Percentiles rank a stretch among this genome's conserved stretches.
These are phyloP conservation scores for Penicillium verrucosum DNA, from an alignment of 2,329 filamentous ascomycete species.

Conservation along the genomic window DNA sequence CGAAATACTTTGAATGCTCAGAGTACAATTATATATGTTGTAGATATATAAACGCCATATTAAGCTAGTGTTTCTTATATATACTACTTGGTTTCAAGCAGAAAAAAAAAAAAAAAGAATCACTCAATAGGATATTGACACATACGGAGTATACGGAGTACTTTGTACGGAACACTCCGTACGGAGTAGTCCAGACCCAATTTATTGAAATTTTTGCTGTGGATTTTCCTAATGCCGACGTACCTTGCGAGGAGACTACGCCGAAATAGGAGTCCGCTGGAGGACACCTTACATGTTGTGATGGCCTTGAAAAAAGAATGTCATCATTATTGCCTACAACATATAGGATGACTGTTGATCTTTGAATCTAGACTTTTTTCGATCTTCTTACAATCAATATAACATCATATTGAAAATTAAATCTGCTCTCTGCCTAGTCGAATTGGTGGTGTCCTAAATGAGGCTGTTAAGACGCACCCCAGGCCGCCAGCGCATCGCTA, in stretches of 20 bases:
- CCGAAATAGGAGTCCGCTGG: neutral
- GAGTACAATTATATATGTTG: neutral
- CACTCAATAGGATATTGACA: neutral
- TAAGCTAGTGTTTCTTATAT: neutral
- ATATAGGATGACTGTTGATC: neutral
- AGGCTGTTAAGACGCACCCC: neutral
- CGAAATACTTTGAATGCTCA: neutral
- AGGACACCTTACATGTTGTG: neutral
- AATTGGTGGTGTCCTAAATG: neutral
- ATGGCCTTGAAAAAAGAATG: neutral
- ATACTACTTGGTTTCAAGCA: neutral
- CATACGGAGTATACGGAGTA: neutral
- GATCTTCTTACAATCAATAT: neutral
- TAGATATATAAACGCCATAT: neutral
- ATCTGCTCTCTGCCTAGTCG: neutral
- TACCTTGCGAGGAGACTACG: neutral
- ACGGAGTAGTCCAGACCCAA: neutral
- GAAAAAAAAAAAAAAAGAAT: too few species aligned
- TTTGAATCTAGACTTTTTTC: neutral
- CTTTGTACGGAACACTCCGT: neutral
- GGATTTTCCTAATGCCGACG: neutral
- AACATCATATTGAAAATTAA: neutral
- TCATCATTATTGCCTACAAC: neutral
- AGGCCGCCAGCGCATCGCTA: constrained; percentile 15
- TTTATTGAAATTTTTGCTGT: neutral